Conservation (phyloP, 2,329 filamentous ascomycete species). For the Colletotrichum sp. region DNA sequence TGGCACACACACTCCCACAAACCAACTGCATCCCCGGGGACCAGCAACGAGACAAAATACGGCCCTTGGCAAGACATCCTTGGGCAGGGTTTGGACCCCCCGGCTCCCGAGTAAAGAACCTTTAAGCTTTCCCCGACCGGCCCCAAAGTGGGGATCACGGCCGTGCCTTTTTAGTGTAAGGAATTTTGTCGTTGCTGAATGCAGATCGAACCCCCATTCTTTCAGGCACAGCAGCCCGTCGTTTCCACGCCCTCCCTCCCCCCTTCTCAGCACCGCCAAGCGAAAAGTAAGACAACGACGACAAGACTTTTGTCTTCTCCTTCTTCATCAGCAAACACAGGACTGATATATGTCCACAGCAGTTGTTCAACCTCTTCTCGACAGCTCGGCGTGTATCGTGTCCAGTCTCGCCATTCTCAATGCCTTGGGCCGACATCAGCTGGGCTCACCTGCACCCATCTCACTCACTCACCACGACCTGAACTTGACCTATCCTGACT, state of each 20-base stretch:
- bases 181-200: neutral
- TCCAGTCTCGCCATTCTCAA: neutral
- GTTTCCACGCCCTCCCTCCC: neutral
- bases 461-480: neutral
- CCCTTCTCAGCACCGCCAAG: neutral
- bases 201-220: neutral
- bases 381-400: neutral
- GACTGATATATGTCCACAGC: neutral
- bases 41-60: neutral
- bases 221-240: neutral
- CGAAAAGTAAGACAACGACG: neutral
- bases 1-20: neutral
- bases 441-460: neutral
- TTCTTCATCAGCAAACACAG: neutral
- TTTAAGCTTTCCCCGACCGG: neutral
- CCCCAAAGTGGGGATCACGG: neutral
- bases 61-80: neutral
- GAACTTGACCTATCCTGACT: neutral
- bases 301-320: neutral
- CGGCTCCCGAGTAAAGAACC: neutral
- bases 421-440: conserved; percentile 1
- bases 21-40: neutral
- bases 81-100: neutral
- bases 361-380: neutral
- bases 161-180: neutral